phyloP scores from a whole-genome alignment of 345 rosid genomes.

The Moricandia moricandioides region DNA sequence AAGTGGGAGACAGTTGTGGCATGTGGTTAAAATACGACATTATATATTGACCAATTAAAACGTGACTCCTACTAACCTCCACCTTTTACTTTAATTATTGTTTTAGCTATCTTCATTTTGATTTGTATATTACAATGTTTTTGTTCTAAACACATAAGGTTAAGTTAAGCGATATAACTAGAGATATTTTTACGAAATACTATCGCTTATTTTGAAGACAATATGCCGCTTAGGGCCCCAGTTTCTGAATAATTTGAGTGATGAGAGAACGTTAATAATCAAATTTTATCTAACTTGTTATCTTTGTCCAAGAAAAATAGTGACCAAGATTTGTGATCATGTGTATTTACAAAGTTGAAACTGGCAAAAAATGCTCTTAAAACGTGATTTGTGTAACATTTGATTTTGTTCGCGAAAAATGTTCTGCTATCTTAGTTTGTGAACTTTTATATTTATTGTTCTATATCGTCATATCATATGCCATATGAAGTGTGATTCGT shows the following conservation, averaged over 20 bases:
- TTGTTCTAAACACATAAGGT: neutral
- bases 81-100: slow-evolving; percentile 27
- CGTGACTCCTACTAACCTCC: slow-evolving; percentile 36
- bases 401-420: neutral
- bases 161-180: neutral
- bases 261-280: neutral
- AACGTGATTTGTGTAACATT: neutral
- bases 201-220: neutral
- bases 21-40: slow-evolving; percentile 21
- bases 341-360: neutral
- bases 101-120: neutral
- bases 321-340: neutral
- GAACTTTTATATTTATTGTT: neutral
- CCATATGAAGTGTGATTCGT: neutral
- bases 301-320: neutral
- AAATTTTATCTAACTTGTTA: neutral
- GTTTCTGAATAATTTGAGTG: neutral
- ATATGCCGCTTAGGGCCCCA: neutral
- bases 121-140: neutral
- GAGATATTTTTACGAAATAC: neutral
- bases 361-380: neutral
- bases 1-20: slow-evolving; percentile 43
- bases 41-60: slow-evolving; percentile 33
- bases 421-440: neutral
- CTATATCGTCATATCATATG: neutral